Evolutionary conservation across 2,329 filamentous ascomycete genomes (phyloP), one percentile per base, ranked within the genome.

Genomic region (Myriosclerotinia duriaeana): DNA sequence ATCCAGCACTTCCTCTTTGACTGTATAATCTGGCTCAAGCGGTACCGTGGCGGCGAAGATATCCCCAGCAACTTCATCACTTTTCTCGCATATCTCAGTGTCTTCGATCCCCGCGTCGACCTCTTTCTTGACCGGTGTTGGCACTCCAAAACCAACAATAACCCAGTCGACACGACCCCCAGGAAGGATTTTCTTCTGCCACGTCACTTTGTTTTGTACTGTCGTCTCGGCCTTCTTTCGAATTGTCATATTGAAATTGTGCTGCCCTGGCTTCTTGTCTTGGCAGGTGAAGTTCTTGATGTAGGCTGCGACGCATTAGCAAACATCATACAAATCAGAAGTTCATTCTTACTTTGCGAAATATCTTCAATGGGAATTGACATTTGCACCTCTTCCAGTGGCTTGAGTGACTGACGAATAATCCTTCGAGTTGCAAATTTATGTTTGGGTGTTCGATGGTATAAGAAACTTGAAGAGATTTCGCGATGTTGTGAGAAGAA

Each of bases 381-480:
- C 15, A 38, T 50, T 0, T 1, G 7, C 1, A 2, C 0, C 1
- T 15, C n/a, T 17, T 20, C 15, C 1, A 2, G 5, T 7, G 20
- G 1, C 20, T 38, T 17, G 7, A 5, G 20, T 48, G 30, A 1
- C 2, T n/a, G 40, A 44, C 36, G 8, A 38, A 12, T 2, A 6
- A 2, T 36, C 30, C 7, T 36, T 26, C 2, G 12, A 11, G 20
- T 9, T 34, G 7, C 2, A 17, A n/a, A 48, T 48, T 15, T 48
- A 20, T 46, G 20, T 36, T 60, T 8, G 42, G 36, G 6, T 20
- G 4, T 38, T 22, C 4, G 4, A 38, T 15, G 2, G 2, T 2
- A 60, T 5, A 5, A 48, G 17, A n/a, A 54, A 36, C 34, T n/a
- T 36, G 30, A 38, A 5, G 34, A 9, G n/a, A 22, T 15, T 11